Percentiles rank a stretch among this genome's conserved stretches.
Evolutionary conservation across 2,329 filamentous ascomycete species (phyloP).

Genomic region (Fonsecaea pedrosoi): DNA sequence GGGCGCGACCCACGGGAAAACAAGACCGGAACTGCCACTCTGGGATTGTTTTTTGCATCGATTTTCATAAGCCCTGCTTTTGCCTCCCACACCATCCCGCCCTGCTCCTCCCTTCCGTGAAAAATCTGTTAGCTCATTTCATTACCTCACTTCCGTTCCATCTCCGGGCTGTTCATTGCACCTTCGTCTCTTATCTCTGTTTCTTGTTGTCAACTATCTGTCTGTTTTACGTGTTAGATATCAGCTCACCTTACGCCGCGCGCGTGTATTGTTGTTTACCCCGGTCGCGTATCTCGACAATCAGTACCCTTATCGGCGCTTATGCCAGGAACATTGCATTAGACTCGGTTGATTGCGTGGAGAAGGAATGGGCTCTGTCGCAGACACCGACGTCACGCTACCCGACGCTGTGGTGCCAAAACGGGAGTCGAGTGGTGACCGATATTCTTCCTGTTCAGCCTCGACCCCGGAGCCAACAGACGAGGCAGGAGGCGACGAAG

Average conservation of each 20-base stretch:
- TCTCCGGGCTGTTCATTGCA: slow-evolving; percentile 36
- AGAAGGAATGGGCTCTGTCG: slow-evolving; percentile 53
- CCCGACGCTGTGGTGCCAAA: slow-evolving; percentile 54
- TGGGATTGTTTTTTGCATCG: not conserved
- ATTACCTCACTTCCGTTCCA: slow-evolving; percentile 40
- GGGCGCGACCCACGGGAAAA: slow-evolving; percentile 6
- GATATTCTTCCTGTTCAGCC: slow-evolving; percentile 53
- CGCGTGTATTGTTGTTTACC: slow-evolving; percentile 30
- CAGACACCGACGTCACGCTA: slow-evolving; percentile 48
- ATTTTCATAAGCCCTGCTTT: slow-evolving; percentile 21
- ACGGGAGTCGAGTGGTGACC: slow-evolving; percentile 50
- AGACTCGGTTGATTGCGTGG: slow-evolving; percentile 34
- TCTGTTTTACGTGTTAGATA: slow-evolving; percentile 37
- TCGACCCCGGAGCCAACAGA: slow-evolving; percentile 56
- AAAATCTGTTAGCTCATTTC: slow-evolving; percentile 41
- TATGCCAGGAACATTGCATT: slow-evolving; percentile 41
- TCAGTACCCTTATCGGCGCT: slow-evolving; percentile 30
- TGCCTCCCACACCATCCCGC: slow-evolving; percentile 27
- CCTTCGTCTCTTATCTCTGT: slow-evolving; percentile 41
- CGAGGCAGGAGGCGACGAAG: slow-evolving; percentile 40
- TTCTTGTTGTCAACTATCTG: slow-evolving; percentile 41
- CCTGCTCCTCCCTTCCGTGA: slow-evolving; percentile 23
- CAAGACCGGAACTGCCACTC: not conserved
- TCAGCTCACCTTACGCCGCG: slow-evolving; percentile 28
- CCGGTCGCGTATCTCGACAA: slow-evolving; percentile 24